A percentile compares a stretch with the other conserved stretches of the same genome.
phyloP scores from a whole-genome alignment of 2,329 filamentous ascomycete genomes.

The Penicillium oxalicum region DNA sequence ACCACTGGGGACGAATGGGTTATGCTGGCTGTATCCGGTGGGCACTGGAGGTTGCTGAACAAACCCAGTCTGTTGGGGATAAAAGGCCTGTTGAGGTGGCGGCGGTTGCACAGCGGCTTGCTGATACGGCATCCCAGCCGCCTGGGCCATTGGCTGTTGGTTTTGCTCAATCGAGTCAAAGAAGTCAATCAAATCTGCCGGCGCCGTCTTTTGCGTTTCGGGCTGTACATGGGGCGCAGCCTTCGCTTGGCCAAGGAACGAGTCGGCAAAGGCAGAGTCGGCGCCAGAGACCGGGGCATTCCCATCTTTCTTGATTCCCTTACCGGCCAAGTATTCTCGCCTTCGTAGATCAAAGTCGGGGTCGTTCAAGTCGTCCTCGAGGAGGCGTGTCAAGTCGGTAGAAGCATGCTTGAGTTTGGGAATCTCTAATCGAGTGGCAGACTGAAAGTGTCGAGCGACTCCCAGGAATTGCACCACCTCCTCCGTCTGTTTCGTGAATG shows the following conservation, averaged over 20 bases:
- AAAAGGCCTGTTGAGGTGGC: conserved; percentile 32
- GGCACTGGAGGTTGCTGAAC: conserved; percentile 27
- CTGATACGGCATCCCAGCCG: conserved; percentile 34
- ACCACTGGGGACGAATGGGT: conserved; percentile 23
- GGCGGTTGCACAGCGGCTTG: conserved; percentile 27
- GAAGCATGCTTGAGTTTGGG: conserved; percentile 97
- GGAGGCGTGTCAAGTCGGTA: conserved; percentile 77
- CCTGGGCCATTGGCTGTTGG: conserved; percentile 61
- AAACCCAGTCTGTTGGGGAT: conserved; percentile 36
- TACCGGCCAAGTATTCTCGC: conserved; percentile 82
- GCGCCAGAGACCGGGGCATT: conserved; percentile 29
- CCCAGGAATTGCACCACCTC: conserved; percentile 85
- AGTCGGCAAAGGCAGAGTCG: conserved; percentile 24
- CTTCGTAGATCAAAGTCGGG: conserved; percentile 92
- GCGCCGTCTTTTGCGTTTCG: conserved; percentile 34
- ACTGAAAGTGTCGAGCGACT: conserved; percentile 81
- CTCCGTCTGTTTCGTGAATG: conserved; percentile 86
- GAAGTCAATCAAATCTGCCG: conserved; percentile 81
- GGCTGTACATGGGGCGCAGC: conserved; percentile 19
- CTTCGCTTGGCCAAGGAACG: conserved; percentile 20
- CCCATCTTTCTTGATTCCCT: conserved; percentile 61
- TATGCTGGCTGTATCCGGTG: conserved; percentile 34
- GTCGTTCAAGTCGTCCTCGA: conserved; percentile 92
- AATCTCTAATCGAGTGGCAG: conserved; percentile 86
- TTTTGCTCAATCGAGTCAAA: conserved; percentile 90